phyloP scores from a whole-genome alignment of 2,329 filamentous ascomycete genomes.

The Penicillium sp. region DNA sequence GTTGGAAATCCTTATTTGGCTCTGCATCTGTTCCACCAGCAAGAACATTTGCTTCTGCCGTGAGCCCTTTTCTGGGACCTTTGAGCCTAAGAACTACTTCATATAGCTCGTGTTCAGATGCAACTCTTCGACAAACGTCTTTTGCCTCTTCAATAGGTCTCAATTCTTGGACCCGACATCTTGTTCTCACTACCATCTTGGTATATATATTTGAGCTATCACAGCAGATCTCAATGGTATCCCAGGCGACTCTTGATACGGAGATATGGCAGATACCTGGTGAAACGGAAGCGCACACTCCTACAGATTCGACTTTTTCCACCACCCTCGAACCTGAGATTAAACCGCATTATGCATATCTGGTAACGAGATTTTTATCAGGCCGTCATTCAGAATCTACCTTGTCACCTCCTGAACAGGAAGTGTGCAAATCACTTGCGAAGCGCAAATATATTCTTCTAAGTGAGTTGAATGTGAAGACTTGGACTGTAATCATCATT shows the following conservation, averaged over 20 bases:
- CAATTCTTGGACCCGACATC: slow-evolving; percentile 4
- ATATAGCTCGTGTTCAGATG: background rate
- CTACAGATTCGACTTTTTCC: background rate
- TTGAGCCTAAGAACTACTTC: background rate
- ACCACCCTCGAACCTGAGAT: background rate
- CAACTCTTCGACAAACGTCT: background rate
- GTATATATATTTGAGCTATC: slow-evolving; percentile 4
- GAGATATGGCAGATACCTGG: background rate
- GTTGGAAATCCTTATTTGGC: slow-evolving; percentile 2
- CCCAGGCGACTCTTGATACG: background rate
- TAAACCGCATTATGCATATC: background rate
- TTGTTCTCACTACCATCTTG: slow-evolving; percentile 2
- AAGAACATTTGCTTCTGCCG: background rate
- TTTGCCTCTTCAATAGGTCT: background rate
- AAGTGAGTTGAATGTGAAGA: background rate
- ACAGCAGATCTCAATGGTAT: background rate
- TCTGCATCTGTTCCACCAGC: background rate
- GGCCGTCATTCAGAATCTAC: background rate
- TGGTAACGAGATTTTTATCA: background rate
- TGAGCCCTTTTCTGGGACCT: background rate
- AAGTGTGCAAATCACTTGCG: background rate
- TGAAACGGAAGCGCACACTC: background rate
- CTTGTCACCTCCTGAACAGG: background rate
- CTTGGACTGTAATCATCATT: background rate
- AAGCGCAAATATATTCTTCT: background rate